These are phyloP conservation scores for Penicillium manginii DNA, from an alignment of 495 filamentous ascomycete species.

Conservation along the genomic window DNA sequence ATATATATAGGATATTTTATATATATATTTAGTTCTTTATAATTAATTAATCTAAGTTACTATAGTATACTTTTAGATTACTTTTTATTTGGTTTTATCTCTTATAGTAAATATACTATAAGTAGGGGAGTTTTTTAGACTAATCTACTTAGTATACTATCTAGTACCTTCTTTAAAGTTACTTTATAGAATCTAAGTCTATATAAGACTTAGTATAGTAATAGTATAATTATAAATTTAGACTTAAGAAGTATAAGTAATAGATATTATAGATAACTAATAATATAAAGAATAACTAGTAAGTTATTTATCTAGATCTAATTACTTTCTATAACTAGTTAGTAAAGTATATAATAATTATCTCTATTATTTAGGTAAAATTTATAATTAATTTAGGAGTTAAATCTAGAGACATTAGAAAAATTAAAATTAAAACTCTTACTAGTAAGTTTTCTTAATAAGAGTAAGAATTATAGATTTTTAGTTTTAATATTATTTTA, in stretches of 20 bases:
- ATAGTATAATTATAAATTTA: neutral
- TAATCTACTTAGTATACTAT: neutral
- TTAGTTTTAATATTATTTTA: no score
- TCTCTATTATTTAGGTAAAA: no score
- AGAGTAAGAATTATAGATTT: no score
- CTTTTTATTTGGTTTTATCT: neutral
- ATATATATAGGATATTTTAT: neutral
- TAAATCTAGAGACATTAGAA: no score
- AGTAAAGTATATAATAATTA: no score
- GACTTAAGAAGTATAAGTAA: neutral
- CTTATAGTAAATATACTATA: neutral
- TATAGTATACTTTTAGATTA: neutral
- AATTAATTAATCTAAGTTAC: constrained; percentile 2
- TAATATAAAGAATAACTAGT: no score
- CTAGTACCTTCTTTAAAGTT: neutral
- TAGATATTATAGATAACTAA: no score
- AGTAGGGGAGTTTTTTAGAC: neutral
- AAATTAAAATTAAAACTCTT: no score
- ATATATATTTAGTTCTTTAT: constrained; percentile 2
- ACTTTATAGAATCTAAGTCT: neutral
- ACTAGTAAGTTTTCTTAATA: no score
- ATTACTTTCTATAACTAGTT: no score
- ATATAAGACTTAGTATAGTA: neutral
- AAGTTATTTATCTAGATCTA: no score
- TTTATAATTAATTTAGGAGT: no score